Percentiles rank a stretch among this genome's conserved stretches.
These are phyloP conservation scores for Oryza meyeriana DNA, from an alignment of 176 grass and related monocot species.

Conservation along the genomic window DNA sequence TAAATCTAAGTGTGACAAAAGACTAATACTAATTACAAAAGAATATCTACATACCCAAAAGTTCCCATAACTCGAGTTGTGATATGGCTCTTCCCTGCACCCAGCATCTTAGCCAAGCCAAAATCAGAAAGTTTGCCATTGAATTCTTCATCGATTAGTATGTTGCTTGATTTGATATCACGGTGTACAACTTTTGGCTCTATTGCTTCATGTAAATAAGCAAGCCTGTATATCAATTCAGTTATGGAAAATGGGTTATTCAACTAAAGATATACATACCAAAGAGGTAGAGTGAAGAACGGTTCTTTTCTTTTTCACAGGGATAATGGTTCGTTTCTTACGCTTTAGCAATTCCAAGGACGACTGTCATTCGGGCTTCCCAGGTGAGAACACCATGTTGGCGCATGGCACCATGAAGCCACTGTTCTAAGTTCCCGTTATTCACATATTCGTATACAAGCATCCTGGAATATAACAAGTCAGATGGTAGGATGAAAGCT, in stretches of 20 bases:
- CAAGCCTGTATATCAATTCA: slow-evolving; percentile 4
- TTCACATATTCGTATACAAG: neutral
- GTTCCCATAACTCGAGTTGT: neutral
- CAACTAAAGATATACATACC: neutral
- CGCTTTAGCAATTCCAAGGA: slow-evolving; percentile 55
- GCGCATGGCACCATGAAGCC: neutral
- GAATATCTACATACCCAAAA: neutral
- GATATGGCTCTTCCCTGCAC: neutral
- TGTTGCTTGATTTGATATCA: neutral
- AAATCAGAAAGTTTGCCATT: neutral
- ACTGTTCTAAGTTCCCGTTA: neutral
- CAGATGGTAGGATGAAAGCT: neutral
- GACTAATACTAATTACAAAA: neutral
- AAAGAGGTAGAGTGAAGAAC: neutral
- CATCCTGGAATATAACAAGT: slow-evolving; percentile 17
- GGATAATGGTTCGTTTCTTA: neutral
- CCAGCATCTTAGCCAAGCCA: neutral
- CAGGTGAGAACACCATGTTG: neutral
- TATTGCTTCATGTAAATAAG: neutral
- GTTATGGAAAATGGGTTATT: neutral
- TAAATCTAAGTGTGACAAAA: neutral
- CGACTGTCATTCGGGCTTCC: neutral
- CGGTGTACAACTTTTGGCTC: neutral
- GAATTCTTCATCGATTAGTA: neutral
- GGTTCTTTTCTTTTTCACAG: neutral